Conservation (phyloP, 768 basidiomycete species). For the Leccinum ochraceum region DNA sequence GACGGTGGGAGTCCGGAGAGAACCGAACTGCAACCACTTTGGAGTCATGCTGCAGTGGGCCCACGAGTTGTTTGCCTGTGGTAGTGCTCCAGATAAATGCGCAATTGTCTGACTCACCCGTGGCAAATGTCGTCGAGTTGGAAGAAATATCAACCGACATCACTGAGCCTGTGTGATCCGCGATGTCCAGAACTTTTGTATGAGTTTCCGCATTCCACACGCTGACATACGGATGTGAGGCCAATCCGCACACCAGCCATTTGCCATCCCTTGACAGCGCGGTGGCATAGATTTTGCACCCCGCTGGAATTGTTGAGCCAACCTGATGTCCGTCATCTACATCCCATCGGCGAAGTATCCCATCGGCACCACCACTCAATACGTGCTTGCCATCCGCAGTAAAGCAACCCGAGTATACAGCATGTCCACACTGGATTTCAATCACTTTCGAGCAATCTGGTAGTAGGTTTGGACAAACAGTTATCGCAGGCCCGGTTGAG, state of each 20-base stretch:
- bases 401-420: not conserved
- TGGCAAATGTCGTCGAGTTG: not conserved
- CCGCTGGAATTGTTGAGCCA: not conserved
- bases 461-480: not conserved
- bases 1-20: not conserved
- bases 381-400: not conserved
- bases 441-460: not conserved
- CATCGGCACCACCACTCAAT: not conserved
- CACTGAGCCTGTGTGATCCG: not conserved
- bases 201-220: not conserved
- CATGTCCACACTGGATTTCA: not conserved
- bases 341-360: not conserved
- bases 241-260: not conserved
- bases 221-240: not conserved
- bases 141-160: not conserved
- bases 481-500: not conserved
- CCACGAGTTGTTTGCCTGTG: not conserved
- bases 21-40: not conserved
- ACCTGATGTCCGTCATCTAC: not conserved
- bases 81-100: not conserved
- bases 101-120: not conserved
- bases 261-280: not conserved
- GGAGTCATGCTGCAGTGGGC: not conserved
- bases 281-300: not conserved
- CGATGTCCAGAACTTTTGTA: not conserved